Conservation (phyloP, 805 yeast species). For the Ogataea nonfermentans region DNA sequence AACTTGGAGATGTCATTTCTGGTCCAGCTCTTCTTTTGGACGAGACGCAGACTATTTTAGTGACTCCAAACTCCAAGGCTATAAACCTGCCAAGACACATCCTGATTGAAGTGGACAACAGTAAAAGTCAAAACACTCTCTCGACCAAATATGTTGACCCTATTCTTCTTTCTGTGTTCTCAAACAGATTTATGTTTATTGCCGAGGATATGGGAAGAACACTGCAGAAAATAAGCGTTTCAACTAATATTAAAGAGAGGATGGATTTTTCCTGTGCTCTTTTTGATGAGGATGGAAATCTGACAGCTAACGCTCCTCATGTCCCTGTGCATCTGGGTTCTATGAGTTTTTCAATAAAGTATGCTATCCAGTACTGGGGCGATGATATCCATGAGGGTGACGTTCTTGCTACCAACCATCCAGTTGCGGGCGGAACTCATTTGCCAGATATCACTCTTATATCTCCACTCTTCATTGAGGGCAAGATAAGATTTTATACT, state of each 20-base stretch:
- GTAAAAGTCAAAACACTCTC: slow-evolving; percentile 35
- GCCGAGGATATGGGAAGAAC: slow-evolving; percentile 50
- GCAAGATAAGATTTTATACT: slow-evolving; percentile 47
- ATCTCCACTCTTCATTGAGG: slow-evolving; percentile 51
- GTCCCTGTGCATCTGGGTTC: slow-evolving; percentile 51
- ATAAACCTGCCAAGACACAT: slow-evolving; percentile 37
- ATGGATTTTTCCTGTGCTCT: slow-evolving; percentile 49
- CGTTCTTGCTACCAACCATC: slow-evolving; percentile 42
- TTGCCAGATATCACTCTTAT: slow-evolving; percentile 54
- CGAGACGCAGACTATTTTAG: slow-evolving; percentile 37
- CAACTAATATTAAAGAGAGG: slow-evolving; percentile 48
- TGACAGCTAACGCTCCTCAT: slow-evolving; percentile 30
- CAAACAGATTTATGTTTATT: slow-evolving; percentile 49
- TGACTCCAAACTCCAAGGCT: slow-evolving; percentile 35
- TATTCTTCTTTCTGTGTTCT: slow-evolving; percentile 42
- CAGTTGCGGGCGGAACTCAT: slow-evolving; percentile 47
- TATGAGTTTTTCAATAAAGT: slow-evolving; percentile 42
- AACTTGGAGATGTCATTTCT: slow-evolving; percentile 45
- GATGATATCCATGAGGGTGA: slow-evolving; percentile 41
- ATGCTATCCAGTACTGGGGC: slow-evolving; percentile 39
- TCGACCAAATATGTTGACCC: slow-evolving; percentile 42
- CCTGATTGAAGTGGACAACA: slow-evolving; percentile 24
- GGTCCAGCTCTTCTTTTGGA: slow-evolving; percentile 47
- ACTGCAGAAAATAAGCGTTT: slow-evolving; percentile 42
- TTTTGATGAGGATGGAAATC: slow-evolving; percentile 43